Base-by-base conservation (phyloP, 2,329 filamentous ascomycete species). In the Xylariaceae sp. region DNA sequence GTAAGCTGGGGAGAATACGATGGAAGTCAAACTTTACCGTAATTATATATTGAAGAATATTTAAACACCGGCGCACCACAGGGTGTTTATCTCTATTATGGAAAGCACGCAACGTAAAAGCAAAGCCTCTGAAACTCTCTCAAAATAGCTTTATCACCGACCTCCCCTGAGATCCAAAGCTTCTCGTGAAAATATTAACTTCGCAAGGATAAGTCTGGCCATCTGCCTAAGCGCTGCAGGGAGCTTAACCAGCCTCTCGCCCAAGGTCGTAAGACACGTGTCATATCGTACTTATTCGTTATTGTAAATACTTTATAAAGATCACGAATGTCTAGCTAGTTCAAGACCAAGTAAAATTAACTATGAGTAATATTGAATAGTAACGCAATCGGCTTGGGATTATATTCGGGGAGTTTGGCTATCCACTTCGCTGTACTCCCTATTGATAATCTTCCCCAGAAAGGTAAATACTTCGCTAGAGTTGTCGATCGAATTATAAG, bases 231-330 rank as follows among this genome's bases (percentile, higher is more conserved):
- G 55, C 20, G 36, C 43, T 36, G 53, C 50, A 10, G 51, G 37
- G 13, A 44, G 2, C 26, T 23, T 33, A 56, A 55, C 59, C 61
- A 64, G 24, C 54, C 56, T 27, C 26, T 55, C 9, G 61, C 61
- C 61, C 61, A 62, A 18, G 61, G 61, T 18, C 49, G 47, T 3
- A 62, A n/a, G 42, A 61, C 21, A 18, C 52, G 58, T 9, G 58
- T 46, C 58, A 64, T 59, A 37, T 55, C 58, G 32, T 61, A 64
- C 37, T 64, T 64, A 26, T n/a, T n/a, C n/a, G n/a, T n/a, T n/a
- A n/a, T n/a, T n/a, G n/a, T n/a, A n/a, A n/a, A n/a, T n/a, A n/a
- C n/a, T n/a, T n/a, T n/a, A n/a, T n/a, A n/a, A n/a, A n/a, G n/a
- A n/a, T n/a, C n/a, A n/a, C n/a, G n/a, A n/a, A n/a, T n/a, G n/a